Base-by-base conservation (phyloP, 2,329 filamentous ascomycete species). In the Colletotrichum chlorophyti region DNA sequence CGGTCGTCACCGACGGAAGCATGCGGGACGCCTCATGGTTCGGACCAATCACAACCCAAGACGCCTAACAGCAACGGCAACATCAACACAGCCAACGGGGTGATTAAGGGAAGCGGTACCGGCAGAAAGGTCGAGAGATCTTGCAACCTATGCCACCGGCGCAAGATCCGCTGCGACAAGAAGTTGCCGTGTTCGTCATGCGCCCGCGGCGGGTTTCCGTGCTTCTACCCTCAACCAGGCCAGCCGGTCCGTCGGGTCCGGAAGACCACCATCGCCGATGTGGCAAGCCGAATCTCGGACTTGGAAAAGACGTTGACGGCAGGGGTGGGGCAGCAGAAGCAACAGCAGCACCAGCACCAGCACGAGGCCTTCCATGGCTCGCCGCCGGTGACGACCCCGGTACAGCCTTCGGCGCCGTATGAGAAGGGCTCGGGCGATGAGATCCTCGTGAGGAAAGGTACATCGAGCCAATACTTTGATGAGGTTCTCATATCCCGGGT, bases 391-490 rank as follows among this genome's bases (percentile, higher is more conserved):
- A 21, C 42, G 3, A 46, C 38, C 5, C 27, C 38, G 12, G 14
- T n/a, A 47, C 47, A 2, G 21, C 46, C 46, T 8, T 37, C 42
- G 4, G 42, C 12, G 3, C 7, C 53, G 11, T n/a, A 29, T 6
- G 45, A 35, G 14, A 46, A 45, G 46, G 15, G 31, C 41, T 35
- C 10, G 12, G 46, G 46, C 6, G 57, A 69, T 4, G 67, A 70
- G 37, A 59, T 74, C 7, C 49, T 74, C 27, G 48, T 74, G 0
- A 65, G 66, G 5, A 72, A 72, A 26, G 72, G 72, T 1, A 66
- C 65, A 6, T 63, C 66, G 3, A 73, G 68, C 26, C 70, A 73
- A 37, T 74, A 74, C 34, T 72, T 73, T n/a, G 74, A 75, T 48
- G 72, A 75, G 58, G 65, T 71, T 6, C 55, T 75, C 10, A 63